These are phyloP conservation scores for Fraxinus latifolia DNA, from an alignment of 305 asterid genomes.

Conservation along the genomic window DNA sequence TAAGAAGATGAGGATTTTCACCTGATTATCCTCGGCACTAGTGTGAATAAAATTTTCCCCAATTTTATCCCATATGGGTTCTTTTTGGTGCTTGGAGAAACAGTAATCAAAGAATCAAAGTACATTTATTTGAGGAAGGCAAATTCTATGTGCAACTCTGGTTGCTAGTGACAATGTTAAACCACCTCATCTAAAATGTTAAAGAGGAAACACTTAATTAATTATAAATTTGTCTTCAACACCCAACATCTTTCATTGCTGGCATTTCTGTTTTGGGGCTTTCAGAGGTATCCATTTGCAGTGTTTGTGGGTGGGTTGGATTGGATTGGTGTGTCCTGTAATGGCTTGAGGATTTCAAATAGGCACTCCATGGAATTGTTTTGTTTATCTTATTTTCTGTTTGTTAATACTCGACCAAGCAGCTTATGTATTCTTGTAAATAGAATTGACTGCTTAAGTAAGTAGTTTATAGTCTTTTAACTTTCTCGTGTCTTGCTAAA, in stretches of 20 bases:
- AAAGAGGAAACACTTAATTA: background rate
- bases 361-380: background rate
- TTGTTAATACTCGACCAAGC: conserved; percentile 13
- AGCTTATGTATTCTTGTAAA: conserved; percentile 12
- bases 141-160: background rate
- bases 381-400: background rate
- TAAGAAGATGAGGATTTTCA: background rate
- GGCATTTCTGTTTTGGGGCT: background rate
- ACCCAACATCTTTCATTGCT: background rate
- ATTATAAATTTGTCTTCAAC: background rate
- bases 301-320: background rate
- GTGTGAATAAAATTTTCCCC: background rate
- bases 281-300: background rate
- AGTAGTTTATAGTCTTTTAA: background rate
- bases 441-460: conserved; percentile 1
- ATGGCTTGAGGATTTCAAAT: background rate
- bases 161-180: background rate
- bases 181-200: background rate
- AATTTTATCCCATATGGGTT: background rate
- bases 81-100: conserved; percentile 1
- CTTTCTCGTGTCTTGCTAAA: conserved; percentile 18
- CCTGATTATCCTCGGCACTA: background rate
- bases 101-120: background rate
- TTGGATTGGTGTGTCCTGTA: background rate
- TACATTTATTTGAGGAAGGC: background rate